phyloP scores from a whole-genome alignment of 169 alveolate genomes.

The Theileria luwenshuni region DNA sequence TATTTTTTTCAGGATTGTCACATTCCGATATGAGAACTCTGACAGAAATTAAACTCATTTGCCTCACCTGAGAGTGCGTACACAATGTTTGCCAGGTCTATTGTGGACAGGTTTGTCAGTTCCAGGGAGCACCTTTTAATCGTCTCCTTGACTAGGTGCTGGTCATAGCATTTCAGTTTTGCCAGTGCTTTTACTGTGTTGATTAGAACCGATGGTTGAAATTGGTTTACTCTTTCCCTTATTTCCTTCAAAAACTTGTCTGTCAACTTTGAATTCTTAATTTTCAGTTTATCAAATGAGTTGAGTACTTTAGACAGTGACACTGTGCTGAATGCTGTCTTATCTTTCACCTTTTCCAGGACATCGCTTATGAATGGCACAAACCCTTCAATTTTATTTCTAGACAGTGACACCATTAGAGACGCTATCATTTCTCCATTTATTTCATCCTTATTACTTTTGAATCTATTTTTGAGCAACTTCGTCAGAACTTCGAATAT shows the following conservation, averaged over 20 bases:
- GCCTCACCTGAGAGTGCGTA: slow-evolving; percentile 39
- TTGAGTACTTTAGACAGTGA: slow-evolving; percentile 29
- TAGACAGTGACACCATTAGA: slow-evolving; percentile 43
- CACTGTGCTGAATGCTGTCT: slow-evolving; percentile 48
- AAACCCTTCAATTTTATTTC: slow-evolving; percentile 28
- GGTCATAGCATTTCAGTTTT: slow-evolving; percentile 36
- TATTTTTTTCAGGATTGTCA: slow-evolving; percentile 44
- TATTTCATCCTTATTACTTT: slow-evolving; percentile 15
- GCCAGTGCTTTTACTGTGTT: slow-evolving; percentile 57
- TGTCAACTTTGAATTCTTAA: slow-evolving; percentile 21
- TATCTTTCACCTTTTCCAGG: slow-evolving; percentile 14
- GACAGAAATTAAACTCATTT: neutral
- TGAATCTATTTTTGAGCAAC: slow-evolving; percentile 40
- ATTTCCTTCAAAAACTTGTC: slow-evolving; percentile 39
- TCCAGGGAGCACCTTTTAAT: slow-evolving; percentile 48
- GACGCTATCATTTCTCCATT: slow-evolving; percentile 53
- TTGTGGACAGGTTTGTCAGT: slow-evolving; percentile 45
- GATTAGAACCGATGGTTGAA: slow-evolving; percentile 44
- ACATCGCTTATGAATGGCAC: slow-evolving; percentile 51
- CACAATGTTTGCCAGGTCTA: slow-evolving; percentile 41
- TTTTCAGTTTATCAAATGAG: slow-evolving; percentile 33
- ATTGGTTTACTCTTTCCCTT: slow-evolving; percentile 46
- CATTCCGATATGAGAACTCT: slow-evolving; percentile 51
- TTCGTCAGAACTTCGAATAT: slow-evolving; percentile 47
- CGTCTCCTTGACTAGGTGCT: slow-evolving; percentile 28